Percentiles rank a stretch among this genome's conserved stretches.
Evolutionary conservation across 2,329 filamentous ascomycete species (phyloP).

Genomic region (Cladosporium oxysporum): DNA sequence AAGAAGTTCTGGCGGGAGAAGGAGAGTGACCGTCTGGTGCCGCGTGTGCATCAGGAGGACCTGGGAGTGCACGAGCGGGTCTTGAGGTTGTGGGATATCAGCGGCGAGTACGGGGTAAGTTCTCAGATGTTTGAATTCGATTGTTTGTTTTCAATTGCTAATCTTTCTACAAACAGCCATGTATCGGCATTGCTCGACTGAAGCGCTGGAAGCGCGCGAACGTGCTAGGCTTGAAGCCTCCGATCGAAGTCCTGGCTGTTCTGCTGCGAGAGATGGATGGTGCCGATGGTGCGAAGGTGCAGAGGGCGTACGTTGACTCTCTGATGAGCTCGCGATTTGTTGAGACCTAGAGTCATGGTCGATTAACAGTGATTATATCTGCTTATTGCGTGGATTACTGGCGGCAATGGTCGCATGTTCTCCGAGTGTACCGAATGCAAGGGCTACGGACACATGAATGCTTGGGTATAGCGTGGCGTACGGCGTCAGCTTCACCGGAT

Average conservation of each 20-base stretch:
- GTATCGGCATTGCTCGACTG: slow-evolving; percentile 77
- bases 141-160: slow-evolving; percentile 14
- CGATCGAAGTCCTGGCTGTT: slow-evolving; percentile 86
- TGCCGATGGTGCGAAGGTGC: slow-evolving; percentile 48
- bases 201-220: slow-evolving; percentile 89
- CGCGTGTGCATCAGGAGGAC: slow-evolving; percentile 74
- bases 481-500: neutral
- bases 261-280: slow-evolving; percentile 68
- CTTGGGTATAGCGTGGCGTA: neutral
- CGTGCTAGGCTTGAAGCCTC: slow-evolving; percentile 78
- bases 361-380: neutral
- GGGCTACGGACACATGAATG: neutral
- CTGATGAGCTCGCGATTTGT: slow-evolving; percentile 53
- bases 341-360: slow-evolving; percentile 34
- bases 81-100: slow-evolving; percentile 88
- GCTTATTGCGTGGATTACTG: neutral
- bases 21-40: slow-evolving; percentile 67
- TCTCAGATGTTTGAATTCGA: neutral
- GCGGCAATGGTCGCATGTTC: neutral
- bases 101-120: slow-evolving; percentile 86
- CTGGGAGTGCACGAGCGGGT: slow-evolving; percentile 79
- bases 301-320: slow-evolving; percentile 75
- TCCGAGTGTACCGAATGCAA: neutral
- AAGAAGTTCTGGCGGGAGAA: slow-evolving; percentile 74
- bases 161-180: slow-evolving; percentile 61